Base-by-base conservation (phyloP, 2,329 filamentous ascomycete genomes). In the Phyllosticta citrichinensis region DNA sequence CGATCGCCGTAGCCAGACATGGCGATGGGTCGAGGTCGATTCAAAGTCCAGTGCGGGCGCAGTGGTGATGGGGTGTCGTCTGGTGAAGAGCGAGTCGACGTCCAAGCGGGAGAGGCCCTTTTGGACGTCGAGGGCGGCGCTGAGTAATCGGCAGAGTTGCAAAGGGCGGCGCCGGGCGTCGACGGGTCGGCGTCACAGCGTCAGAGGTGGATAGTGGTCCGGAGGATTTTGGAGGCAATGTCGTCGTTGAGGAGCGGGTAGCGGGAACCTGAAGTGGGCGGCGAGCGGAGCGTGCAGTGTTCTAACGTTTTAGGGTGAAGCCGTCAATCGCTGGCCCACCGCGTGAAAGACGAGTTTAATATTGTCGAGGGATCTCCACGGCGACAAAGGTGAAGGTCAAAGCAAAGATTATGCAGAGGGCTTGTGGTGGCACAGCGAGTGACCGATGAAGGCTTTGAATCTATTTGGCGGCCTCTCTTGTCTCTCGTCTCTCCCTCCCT, bases 1-100 rank as follows among this genome's bases (percentile, higher is more conserved):
- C 90, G 87, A 70, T 86, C 87, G 75, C 82, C 86, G 81, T 85
- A 91, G 72, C 80, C 82, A 73, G 89, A 85, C 88, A 91, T 91
- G 12, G 40, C 40, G 40, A 47, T 47, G 40, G 40, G 24, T 55
- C 69, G 56, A 91, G 91, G 69, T 52, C 60, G 58, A 50, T 51
- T 50, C 14, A 30, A 55, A 11, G 47, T 33, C 35, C 58, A 57
- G 54, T 25, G 54, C 50, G 25, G 22, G 47, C 55, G 50, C 51
- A 40, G 55, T 61, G 40, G 59, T 27, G 53, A 47, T 51, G 60
- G 25, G 53, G 55, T 56, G 55, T 60, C 58, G 53, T 27, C 40
- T 14, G 40, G 40, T 47, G 40, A 14, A 47, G 40, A n/a, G 40
- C 14, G 12, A n/a, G 58, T 35, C 53, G 53, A 60, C 51, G 58